These are phyloP conservation scores for Vitis riparia DNA, from an alignment of 164 flowering plant species.

Conservation along the genomic window DNA sequence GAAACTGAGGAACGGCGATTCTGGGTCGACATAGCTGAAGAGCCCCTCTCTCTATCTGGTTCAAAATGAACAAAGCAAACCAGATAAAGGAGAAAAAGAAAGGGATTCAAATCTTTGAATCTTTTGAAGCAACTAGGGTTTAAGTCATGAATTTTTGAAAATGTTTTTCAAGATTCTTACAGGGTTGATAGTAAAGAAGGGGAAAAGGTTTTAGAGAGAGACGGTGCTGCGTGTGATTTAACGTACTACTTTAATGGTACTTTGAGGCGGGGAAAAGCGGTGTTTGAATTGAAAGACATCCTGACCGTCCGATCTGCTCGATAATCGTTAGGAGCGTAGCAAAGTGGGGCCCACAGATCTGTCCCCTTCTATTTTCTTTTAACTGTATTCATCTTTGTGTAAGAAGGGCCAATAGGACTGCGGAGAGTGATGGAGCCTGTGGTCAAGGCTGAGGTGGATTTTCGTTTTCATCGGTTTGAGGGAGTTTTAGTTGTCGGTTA, in stretches of 20 bases:
- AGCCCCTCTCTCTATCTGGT: slow-evolving; percentile 4
- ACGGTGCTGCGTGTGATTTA: background rate
- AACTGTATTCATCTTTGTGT: too few species aligned
- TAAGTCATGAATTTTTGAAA: background rate
- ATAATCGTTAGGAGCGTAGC: slow-evolving; percentile 31
- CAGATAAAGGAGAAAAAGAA: background rate
- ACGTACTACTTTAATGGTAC: slow-evolving; percentile 6
- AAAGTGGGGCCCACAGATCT: slow-evolving; percentile 15
- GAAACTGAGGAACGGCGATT: slow-evolving; percentile 41
- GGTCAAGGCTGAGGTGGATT: too few species aligned
- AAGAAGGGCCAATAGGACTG: too few species aligned
- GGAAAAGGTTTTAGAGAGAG: slow-evolving; percentile 1
- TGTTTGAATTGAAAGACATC: slow-evolving; percentile 33
- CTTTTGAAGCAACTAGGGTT: too few species aligned
- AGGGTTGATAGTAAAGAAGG: background rate
- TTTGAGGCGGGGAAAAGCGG: slow-evolving; percentile 28
- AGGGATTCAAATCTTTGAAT: too few species aligned
- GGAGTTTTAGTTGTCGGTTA: slow-evolving; percentile 1
- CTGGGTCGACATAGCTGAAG: slow-evolving; percentile 27
- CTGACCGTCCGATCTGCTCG: slow-evolving; percentile 26
- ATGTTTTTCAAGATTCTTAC: background rate
- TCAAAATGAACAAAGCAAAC: background rate
- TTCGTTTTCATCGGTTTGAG: background rate
- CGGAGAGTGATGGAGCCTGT: too few species aligned
- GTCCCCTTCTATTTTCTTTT: too few species aligned